These are phyloP conservation scores for Lentinula boryana DNA, from an alignment of 768 basidiomycete genomes.

Conservation along the genomic window DNA sequence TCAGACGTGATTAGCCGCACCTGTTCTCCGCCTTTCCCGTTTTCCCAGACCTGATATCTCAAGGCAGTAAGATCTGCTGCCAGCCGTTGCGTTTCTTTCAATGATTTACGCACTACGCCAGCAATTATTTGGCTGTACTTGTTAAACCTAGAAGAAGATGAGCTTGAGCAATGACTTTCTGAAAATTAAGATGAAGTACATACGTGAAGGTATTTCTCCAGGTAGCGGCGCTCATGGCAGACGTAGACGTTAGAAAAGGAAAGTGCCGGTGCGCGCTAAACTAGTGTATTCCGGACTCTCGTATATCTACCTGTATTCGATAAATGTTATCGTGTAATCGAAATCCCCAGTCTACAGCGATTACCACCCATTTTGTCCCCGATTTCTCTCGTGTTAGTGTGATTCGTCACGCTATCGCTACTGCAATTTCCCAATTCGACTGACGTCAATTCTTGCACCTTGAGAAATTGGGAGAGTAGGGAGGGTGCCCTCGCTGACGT, in stretches of 20 bases:
- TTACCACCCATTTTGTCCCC: no score
- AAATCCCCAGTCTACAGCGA: no score
- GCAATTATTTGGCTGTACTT: background rate
- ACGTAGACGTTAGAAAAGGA: background rate
- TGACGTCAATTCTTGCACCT: no score
- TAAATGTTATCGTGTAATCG: no score
- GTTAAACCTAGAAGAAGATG: background rate
- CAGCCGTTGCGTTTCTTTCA: conserved; percentile 85
- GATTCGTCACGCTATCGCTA: no score
- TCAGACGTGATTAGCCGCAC: conserved; percentile 31
- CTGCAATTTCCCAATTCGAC: no score
- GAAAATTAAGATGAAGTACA: background rate
- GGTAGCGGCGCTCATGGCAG: background rate
- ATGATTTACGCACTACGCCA: conserved; percentile 31
- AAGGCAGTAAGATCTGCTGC: conserved; percentile 70
- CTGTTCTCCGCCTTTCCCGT: conserved; percentile 76
- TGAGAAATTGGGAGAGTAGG: no score
- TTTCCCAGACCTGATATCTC: conserved; percentile 90
- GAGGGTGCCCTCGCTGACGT: background rate
- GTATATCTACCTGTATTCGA: no score
- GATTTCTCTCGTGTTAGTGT: no score
- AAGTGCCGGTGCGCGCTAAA: no score
- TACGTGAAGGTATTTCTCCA: background rate
- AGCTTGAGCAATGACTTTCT: background rate
- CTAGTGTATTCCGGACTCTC: no score